Conservation (phyloP, 169 alveolate genomes). For the Sarcocystis neurona region DNA sequence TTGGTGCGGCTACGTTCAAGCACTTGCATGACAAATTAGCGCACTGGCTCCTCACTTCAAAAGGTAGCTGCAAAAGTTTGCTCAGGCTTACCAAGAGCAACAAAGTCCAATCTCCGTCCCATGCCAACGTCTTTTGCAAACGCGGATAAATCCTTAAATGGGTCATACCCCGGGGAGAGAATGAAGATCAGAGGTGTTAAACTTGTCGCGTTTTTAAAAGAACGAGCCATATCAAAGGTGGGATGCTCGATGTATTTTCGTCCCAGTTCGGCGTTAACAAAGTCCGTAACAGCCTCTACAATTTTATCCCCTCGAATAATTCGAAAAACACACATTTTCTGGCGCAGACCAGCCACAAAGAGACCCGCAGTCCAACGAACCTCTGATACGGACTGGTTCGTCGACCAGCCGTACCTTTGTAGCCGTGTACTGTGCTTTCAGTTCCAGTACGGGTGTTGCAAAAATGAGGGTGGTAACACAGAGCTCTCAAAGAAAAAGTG, state of each 20-base stretch:
- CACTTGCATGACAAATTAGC: too few relatives aligned
- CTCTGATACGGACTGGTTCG: too few relatives aligned
- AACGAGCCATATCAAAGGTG: slow-evolving; percentile 84
- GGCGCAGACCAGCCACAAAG: slow-evolving; percentile 57
- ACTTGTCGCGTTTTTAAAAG: slow-evolving; percentile 82
- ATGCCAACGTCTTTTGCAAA: slow-evolving; percentile 80
- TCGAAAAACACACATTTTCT: slow-evolving; percentile 87
- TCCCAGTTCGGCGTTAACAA: slow-evolving; percentile 86
- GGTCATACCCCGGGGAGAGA: slow-evolving; percentile 92
- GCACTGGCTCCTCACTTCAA: too few relatives aligned
- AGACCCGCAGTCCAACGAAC: neutral
- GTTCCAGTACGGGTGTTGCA: too few relatives aligned
- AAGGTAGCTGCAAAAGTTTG: too few relatives aligned
- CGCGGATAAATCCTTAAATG: slow-evolving; percentile 81
- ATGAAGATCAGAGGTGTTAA: slow-evolving; percentile 89
- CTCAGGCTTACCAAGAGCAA: slow-evolving; percentile 73
- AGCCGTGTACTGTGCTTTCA: too few relatives aligned
- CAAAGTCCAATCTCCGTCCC: slow-evolving; percentile 72
- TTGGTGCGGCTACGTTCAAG: too few relatives aligned
- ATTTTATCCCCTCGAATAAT: slow-evolving; percentile 87
- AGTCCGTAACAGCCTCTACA: slow-evolving; percentile 83
- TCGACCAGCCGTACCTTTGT: too few relatives aligned
- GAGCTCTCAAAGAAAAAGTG: too few relatives aligned
- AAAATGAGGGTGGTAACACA: too few relatives aligned
- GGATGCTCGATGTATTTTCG: slow-evolving; percentile 80